These are phyloP conservation scores for Moniliophthora roreri DNA, from an alignment of 1,284 basidiomycete genomes.

Conservation along the genomic window DNA sequence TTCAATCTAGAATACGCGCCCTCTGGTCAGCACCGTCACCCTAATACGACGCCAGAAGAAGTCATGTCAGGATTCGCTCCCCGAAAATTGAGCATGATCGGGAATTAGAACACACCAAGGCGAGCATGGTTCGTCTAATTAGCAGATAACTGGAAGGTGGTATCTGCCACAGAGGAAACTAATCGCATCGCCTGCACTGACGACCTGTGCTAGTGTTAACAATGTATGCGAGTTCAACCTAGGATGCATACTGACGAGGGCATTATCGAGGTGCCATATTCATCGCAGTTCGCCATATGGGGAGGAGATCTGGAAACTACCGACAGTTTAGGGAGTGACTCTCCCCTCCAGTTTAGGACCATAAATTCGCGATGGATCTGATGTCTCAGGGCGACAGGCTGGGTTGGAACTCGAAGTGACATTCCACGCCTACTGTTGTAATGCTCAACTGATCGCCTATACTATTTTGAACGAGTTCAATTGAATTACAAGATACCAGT, in stretches of 20 bases:
- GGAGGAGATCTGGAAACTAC: constrained; percentile 43
- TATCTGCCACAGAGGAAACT: constrained; percentile 10
- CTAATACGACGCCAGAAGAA: too few relatives aligned
- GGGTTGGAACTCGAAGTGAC: not conserved
- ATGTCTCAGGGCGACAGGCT: constrained; percentile 36
- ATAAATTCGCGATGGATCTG: constrained; percentile 45
- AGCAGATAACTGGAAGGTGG: constrained; percentile 11
- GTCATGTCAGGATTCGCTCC: not conserved
- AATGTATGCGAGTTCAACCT: not conserved
- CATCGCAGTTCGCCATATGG: constrained; percentile 43
- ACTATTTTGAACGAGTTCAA: constrained; percentile 13
- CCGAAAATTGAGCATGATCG: constrained; percentile 9
- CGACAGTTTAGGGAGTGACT: too few relatives aligned
- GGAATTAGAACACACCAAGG: constrained; percentile 15
- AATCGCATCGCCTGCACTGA: constrained; percentile 15
- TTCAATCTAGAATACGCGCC: too few relatives aligned
- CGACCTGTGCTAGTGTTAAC: constrained; percentile 1
- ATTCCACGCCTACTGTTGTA: constrained; percentile 11
- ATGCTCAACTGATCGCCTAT: constrained; percentile 14
- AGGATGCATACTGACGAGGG: constrained; percentile 32
- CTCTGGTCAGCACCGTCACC: too few relatives aligned
- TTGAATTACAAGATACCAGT: too few relatives aligned
- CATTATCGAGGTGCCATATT: constrained; percentile 46
- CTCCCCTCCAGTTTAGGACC: too few relatives aligned
- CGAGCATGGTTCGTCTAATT: constrained; percentile 10